Base-by-base conservation (phyloP, 768 basidiomycete species). In the Leccinum aurantiacum region DNA sequence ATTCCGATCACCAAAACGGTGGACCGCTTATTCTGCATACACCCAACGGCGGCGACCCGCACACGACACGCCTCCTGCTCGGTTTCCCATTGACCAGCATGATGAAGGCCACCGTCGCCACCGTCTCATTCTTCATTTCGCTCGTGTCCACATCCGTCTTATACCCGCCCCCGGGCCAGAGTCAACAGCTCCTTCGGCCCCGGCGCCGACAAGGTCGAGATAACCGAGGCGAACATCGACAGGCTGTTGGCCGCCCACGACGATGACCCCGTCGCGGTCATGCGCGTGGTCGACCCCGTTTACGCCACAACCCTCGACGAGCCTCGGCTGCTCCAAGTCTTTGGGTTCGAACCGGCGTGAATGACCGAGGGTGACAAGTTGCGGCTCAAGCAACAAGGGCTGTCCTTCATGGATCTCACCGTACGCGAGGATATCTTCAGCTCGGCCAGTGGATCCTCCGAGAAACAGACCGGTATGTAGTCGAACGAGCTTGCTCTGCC, bases 351-450 rank as follows among this genome's bases (percentile, higher is more conserved):
- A 29, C 59, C 69, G 6, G 10, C 31, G 37, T 59, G 65, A 60
- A 55, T 69, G 68, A 60, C 65, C 6, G 67, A 63, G 22, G 66
- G 64, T 8, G 60, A 66, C 13, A 69, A 66, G 37, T 38, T 68
- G 15, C 57, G 56, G 24, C 54, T 66, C 22, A 60, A 41, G 49
- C 59, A 49, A 37, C 56, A 58, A 9, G 65, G 65, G 3, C 49
- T 57, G 3, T 46, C 57, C 3, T 67, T 69, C 46, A 63, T 54
- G 19, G 65, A 69, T 38, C 51, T 55, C 52, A 64, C 63, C 29
- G 52, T 55, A 41, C 54, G 22, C 9, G 38, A 53, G 33, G 4
- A 41, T 29, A 13, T 29, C 25, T 47, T 44, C n/a, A 44, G 10
- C 41, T 44, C 6, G n/a, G n/a, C 10, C 25, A 25, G 25, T n/a